A percentile compares a stretch with the other conserved stretches of the same genome.
These are phyloP conservation scores for Backusella liffmaniae DNA, from an alignment of 192 early-diverging fungal species.

Conservation along the genomic window DNA sequence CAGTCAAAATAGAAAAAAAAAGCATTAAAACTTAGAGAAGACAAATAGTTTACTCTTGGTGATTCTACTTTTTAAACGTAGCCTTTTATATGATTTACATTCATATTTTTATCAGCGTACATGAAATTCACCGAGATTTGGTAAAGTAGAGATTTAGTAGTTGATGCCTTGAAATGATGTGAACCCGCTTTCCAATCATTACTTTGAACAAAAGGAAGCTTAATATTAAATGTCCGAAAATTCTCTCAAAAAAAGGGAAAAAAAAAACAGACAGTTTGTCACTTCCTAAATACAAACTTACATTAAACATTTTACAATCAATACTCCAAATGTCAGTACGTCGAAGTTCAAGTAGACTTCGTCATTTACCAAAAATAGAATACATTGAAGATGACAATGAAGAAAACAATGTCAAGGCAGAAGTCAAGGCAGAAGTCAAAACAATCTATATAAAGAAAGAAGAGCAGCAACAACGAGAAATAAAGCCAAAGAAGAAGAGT, in stretches of 20 bases:
- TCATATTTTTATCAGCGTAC: too few species aligned
- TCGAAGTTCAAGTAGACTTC: neutral
- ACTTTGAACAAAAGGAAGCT: neutral
- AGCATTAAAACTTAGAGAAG: neutral
- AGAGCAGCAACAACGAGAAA: neutral
- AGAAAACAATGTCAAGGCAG: neutral
- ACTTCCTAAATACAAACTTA: neutral
- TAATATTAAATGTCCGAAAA: neutral
- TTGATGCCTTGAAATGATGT: neutral
- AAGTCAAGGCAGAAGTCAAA: neutral
- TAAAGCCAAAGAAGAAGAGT: neutral
- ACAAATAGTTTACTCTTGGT: neutral
- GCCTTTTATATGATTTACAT: too few species aligned
- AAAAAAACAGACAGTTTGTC: neutral
- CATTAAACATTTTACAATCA: neutral
- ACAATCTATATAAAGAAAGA: neutral
- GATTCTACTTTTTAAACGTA: too few species aligned
- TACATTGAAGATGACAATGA: neutral
- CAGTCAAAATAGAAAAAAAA: neutral
- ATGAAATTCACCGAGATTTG: too few species aligned
- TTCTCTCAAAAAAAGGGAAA: neutral
- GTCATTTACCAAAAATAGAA: neutral
- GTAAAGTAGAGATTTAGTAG: too few species aligned
- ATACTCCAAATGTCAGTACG: constrained; percentile 10
- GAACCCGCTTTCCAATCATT: neutral